Percentiles rank a stretch among this genome's conserved stretches.
Evolutionary conservation across 2,329 filamentous ascomycete genomes (phyloP).

Genomic region (Kalmusia sp.): DNA sequence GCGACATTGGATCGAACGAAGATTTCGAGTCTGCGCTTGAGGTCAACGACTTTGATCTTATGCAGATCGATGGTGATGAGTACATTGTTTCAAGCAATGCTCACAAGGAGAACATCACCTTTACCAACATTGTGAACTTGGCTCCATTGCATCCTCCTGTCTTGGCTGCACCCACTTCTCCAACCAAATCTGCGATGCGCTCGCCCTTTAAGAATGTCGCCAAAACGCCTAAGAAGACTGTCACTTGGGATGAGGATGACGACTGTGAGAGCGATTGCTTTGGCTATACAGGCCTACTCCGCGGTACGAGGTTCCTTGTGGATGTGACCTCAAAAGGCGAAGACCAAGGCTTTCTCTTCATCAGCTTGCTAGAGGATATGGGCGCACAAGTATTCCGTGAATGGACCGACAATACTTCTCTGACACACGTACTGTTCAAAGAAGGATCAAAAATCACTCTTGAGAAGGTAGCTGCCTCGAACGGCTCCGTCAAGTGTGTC

Average conservation of each 20-base stretch:
- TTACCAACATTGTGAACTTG: background rate
- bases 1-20: background rate
- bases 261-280: slow-evolving; percentile 27
- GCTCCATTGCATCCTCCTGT: slow-evolving; percentile 15
- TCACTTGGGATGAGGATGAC: slow-evolving; percentile 39
- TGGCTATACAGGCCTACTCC: slow-evolving; percentile 33
- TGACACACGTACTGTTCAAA: slow-evolving; percentile 91
- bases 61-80: background rate
- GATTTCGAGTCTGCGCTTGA: background rate
- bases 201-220: slow-evolving; percentile 42
- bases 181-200: slow-evolving; percentile 42
- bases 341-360: slow-evolving; percentile 66
- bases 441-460: slow-evolving; percentile 82
- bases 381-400: slow-evolving; percentile 77
- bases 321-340: slow-evolving; percentile 84
- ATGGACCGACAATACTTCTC: slow-evolving; percentile 71
- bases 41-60: background rate
- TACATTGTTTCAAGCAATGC: background rate
- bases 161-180: slow-evolving; percentile 24
- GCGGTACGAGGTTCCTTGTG: slow-evolving; percentile 78
- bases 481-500: slow-evolving; percentile 81
- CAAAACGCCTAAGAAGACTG: slow-evolving; percentile 47
- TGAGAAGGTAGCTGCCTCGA: slow-evolving; percentile 77
- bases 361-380: slow-evolving; percentile 80
- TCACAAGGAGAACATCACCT: background rate